phyloP scores from a whole-genome alignment of 164 flowering plant genomes.

The Annona squamosa region DNA sequence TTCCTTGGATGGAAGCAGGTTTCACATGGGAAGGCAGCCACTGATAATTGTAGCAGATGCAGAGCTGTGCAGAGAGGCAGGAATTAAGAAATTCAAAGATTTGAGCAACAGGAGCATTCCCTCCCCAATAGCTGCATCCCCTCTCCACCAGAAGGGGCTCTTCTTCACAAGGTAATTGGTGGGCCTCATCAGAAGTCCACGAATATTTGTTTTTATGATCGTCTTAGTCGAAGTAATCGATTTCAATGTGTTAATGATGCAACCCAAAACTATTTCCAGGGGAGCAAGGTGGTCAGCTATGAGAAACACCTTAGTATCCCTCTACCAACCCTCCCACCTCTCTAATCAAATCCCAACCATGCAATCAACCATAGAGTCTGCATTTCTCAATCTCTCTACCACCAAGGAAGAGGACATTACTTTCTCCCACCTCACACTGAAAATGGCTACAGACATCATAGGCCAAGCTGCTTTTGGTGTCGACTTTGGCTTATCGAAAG shows the following conservation, averaged over 20 bases:
- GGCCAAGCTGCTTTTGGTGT: slow-evolving; percentile 91
- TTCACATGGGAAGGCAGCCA: slow-evolving; percentile 96
- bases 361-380: slow-evolving; percentile 67
- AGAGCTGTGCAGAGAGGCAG: slow-evolving; percentile 81
- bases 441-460: slow-evolving; percentile 82
- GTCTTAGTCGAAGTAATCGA: neutral
- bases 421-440: slow-evolving; percentile 64
- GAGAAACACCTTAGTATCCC: slow-evolving; percentile 77
- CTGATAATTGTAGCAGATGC: slow-evolving; percentile 81
- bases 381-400: slow-evolving; percentile 37
- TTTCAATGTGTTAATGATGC: neutral
- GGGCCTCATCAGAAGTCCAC: neutral
- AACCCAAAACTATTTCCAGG: slow-evolving; percentile 31
- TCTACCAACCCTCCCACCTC: slow-evolving; percentile 88
- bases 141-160: slow-evolving; percentile 91
- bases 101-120: slow-evolving; percentile 86
- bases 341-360: slow-evolving; percentile 68
- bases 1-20: slow-evolving; percentile 33
- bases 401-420: slow-evolving; percentile 33
- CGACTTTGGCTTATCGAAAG: slow-evolving; percentile 73
- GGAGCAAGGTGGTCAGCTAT: slow-evolving; percentile 81
- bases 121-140: slow-evolving; percentile 86
- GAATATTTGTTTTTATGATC: neutral
- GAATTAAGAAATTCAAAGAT: slow-evolving; percentile 87
- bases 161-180: slow-evolving; percentile 71